These are phyloP conservation scores for Buddleja alternifolia DNA, from an alignment of 257 asterid genomes.

Conservation along the genomic window DNA sequence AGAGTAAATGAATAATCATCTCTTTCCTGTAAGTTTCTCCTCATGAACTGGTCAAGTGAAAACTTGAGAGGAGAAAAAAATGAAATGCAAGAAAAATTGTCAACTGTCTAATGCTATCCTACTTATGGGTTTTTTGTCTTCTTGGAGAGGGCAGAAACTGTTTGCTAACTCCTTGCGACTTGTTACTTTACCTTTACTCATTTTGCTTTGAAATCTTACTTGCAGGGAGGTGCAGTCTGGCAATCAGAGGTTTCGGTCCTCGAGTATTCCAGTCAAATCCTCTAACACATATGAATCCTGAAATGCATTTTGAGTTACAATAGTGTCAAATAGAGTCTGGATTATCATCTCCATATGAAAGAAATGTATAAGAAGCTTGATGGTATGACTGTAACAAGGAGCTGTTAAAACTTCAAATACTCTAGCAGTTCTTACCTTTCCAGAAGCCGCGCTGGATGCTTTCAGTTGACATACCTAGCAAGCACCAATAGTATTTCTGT, in stretches of 20 bases:
- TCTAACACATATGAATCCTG: conserved; percentile 89
- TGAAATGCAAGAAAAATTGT: conserved; percentile 42
- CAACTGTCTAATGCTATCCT: conserved; percentile 39
- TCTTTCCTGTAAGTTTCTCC: conserved; percentile 26
- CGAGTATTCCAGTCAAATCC: conserved; percentile 76
- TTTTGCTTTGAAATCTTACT: conserved; percentile 56
- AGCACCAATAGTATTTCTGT: conserved; percentile 33
- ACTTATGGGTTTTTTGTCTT: conserved; percentile 33
- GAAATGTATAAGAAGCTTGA: not conserved
- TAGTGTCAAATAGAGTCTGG: not conserved
- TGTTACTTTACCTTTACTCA: conserved; percentile 19
- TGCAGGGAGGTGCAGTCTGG: conserved; percentile 82
- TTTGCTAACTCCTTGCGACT: conserved; percentile 26
- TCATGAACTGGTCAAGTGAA: conserved; percentile 36
- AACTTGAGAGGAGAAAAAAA: conserved; percentile 36
- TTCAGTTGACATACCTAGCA: conserved; percentile 66
- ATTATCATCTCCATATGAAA: not conserved
- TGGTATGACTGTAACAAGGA: not conserved
- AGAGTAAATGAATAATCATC: conserved; percentile 14
- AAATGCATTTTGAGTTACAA: conserved; percentile 12
- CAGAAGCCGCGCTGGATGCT: conserved; percentile 71
- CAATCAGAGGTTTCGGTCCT: conserved; percentile 79
- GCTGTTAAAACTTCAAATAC: conserved; percentile 6
- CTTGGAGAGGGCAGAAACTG: conserved; percentile 25
- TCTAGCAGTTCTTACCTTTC: conserved; percentile 57